Evolutionary conservation across 208 protist genomes (phyloP).

Genomic region (Angomonas ambiguus): DNA sequence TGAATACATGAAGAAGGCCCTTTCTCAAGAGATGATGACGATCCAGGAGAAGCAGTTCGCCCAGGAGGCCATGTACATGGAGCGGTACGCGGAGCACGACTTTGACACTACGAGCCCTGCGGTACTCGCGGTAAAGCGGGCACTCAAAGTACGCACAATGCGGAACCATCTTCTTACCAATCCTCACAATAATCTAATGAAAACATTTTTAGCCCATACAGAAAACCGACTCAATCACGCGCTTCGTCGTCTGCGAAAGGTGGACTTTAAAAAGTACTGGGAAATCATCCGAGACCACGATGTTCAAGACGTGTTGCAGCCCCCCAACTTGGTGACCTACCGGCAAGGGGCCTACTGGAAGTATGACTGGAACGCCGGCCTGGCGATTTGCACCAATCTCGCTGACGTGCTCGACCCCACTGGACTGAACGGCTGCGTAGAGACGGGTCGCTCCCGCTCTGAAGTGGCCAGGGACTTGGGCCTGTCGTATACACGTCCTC

Average conservation of each 20-base stretch:
- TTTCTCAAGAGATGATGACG: conserved; percentile 81
- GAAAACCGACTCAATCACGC: conserved; percentile 76
- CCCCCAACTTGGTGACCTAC: conserved; percentile 81
- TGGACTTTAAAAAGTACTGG: conserved; percentile 89
- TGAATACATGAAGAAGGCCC: conserved; percentile 68
- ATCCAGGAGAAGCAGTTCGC: conserved; percentile 85
- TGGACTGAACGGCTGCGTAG: conserved; percentile 87
- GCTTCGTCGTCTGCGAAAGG: conserved; percentile 80
- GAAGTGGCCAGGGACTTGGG: conserved; percentile 89
- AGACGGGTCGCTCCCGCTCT: conserved; percentile 85
- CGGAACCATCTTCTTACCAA: conserved; percentile 90
- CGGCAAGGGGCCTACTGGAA: conserved; percentile 85
- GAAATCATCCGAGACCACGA: conserved; percentile 91
- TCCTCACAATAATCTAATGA: conserved; percentile 90
- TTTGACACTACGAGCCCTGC: conserved; percentile 86
- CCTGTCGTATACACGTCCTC: conserved; percentile 83
- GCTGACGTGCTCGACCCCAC: conserved; percentile 83
- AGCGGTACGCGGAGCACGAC: conserved; percentile 89
- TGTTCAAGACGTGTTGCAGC: conserved; percentile 86
- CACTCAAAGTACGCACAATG: conserved; percentile 78
- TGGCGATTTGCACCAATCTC: conserved; percentile 83
- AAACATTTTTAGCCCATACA: conserved; percentile 70
- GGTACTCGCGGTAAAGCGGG: conserved; percentile 78
- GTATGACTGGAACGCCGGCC: conserved; percentile 87
- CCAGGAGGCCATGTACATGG: conserved; percentile 89